These are phyloP conservation scores for Cytospora piceae DNA, from an alignment of 2,329 filamentous ascomycete species.

Conservation along the genomic window DNA sequence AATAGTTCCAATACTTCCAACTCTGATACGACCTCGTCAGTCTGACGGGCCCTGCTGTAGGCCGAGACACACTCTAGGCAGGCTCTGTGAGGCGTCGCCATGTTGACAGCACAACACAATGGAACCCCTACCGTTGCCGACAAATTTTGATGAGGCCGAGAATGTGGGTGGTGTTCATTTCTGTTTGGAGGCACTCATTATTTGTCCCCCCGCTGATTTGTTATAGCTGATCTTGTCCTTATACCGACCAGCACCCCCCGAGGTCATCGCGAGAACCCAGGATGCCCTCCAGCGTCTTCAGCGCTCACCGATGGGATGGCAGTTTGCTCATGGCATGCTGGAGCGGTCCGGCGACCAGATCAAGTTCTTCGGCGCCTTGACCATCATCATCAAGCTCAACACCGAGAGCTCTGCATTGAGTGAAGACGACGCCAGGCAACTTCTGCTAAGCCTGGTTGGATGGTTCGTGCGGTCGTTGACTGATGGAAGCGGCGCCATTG, in stretches of 20 bases:
- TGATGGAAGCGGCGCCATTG: conserved; percentile 59
- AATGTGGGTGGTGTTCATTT: conserved; percentile 34
- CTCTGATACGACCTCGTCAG: conserved; percentile 3
- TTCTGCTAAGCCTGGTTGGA: conserved; percentile 63
- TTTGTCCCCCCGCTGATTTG: conserved; percentile 15
- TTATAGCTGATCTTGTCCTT: conserved; percentile 54
- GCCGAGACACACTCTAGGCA: conserved; percentile 20
- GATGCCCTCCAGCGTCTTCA: conserved; percentile 79
- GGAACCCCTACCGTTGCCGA: conserved; percentile 40
- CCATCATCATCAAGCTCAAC: conserved; percentile 92
- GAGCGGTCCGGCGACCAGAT: conserved; percentile 71
- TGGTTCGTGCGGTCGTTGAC: conserved; percentile 64
- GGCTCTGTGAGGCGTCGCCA: conserved; percentile 25
- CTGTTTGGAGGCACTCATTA: not conserved
- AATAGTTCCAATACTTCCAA: not conserved
- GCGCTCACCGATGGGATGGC: conserved; percentile 80
- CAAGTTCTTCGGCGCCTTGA: conserved; percentile 90
- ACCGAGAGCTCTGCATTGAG: conserved; percentile 67
- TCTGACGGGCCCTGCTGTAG: conserved; percentile 9
- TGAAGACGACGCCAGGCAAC: conserved; percentile 59
- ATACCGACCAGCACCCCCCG: conserved; percentile 56
- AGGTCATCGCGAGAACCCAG: conserved; percentile 60
- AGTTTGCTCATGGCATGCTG: conserved; percentile 77
- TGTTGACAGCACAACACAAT: conserved; percentile 31
- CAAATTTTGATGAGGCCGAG: conserved; percentile 42